phyloP scores from a whole-genome alignment of 495 filamentous ascomycete species.

The Neurospora africana region DNA sequence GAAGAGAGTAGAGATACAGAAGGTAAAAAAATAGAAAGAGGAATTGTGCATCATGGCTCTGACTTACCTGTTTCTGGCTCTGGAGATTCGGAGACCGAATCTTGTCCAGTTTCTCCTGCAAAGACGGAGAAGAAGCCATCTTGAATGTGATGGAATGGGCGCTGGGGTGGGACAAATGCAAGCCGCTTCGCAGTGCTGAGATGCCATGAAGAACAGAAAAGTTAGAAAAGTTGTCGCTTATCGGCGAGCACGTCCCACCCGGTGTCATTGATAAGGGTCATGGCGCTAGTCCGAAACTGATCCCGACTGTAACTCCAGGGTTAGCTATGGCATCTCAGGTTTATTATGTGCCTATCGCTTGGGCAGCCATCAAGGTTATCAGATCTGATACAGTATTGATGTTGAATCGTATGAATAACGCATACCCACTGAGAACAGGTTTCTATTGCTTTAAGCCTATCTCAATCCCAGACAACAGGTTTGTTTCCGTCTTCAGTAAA shows the following conservation, averaged over 20 bases:
- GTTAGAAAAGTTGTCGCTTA: slow-evolving; percentile 21
- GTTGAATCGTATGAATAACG: neutral
- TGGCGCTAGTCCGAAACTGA: neutral
- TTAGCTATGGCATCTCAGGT: neutral
- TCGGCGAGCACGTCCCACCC: slow-evolving; percentile 15
- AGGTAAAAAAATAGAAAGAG: neutral
- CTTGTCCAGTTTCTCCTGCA: slow-evolving; percentile 87
- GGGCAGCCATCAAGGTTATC: neutral
- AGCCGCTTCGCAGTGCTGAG: slow-evolving; percentile 6
- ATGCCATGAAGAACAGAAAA: slow-evolving; percentile 18
- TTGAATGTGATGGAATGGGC: slow-evolving; percentile 14
- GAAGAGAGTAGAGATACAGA: neutral
- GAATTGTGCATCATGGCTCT: neutral
- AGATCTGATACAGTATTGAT: neutral
- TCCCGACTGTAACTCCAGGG: neutral
- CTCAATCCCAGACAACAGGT: neutral
- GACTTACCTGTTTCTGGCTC: slow-evolving; percentile 78
- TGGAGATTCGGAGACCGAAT: slow-evolving; percentile 94
- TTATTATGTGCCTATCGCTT: neutral
- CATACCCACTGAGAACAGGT: neutral
- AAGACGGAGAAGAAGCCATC: slow-evolving; percentile 46
- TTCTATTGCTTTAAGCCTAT: neutral
- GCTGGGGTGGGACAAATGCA: slow-evolving; percentile 13
- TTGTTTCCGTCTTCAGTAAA: neutral
- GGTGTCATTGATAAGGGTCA: slow-evolving; percentile 16